These are phyloP conservation scores for Russula brevipes DNA, from an alignment of 768 basidiomycete species.

Conservation along the genomic window DNA sequence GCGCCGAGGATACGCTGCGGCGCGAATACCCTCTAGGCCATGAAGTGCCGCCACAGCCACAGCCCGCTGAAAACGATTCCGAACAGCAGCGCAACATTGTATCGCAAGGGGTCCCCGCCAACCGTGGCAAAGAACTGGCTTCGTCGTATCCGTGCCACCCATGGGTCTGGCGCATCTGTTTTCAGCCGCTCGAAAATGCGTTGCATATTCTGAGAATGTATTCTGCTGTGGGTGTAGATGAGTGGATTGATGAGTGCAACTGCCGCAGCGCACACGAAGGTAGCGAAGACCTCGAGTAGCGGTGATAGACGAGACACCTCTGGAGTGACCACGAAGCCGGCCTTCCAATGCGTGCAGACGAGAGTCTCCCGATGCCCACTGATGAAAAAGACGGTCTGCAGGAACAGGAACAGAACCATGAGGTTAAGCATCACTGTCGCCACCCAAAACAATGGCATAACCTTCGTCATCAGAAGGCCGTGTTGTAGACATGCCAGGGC, in stretches of 20 bases:
- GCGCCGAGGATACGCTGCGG: too few species aligned
- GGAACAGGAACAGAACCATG: conserved; percentile 64
- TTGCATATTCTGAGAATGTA: too few species aligned
- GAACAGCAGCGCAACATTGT: too few species aligned
- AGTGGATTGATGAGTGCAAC: conserved; percentile 48
- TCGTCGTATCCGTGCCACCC: too few species aligned
- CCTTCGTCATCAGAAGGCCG: not conserved
- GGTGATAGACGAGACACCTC: conserved; percentile 37
- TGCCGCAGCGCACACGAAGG: conserved; percentile 23
- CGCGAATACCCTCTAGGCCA: too few species aligned
- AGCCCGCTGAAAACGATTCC: too few species aligned
- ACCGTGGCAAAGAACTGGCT: too few species aligned
- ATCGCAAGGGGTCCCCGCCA: too few species aligned
- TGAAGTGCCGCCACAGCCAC: too few species aligned
- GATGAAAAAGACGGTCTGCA: conserved; percentile 75
- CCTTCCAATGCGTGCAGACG: conserved; percentile 91
- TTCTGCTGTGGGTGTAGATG: conserved; percentile 23
- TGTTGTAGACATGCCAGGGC: conserved; percentile 35
- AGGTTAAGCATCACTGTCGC: conserved; percentile 48
- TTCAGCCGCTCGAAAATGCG: too few species aligned
- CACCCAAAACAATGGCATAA: not conserved
- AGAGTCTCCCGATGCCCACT: conserved; percentile 93
- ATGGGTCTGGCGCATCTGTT: too few species aligned
- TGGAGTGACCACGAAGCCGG: conserved; percentile 76
- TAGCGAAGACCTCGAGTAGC: too few species aligned